These are phyloP conservation scores for Eremothecium cymbalariae DNA, from an alignment of 1,139 yeast genomes.

Conservation along the genomic window DNA sequence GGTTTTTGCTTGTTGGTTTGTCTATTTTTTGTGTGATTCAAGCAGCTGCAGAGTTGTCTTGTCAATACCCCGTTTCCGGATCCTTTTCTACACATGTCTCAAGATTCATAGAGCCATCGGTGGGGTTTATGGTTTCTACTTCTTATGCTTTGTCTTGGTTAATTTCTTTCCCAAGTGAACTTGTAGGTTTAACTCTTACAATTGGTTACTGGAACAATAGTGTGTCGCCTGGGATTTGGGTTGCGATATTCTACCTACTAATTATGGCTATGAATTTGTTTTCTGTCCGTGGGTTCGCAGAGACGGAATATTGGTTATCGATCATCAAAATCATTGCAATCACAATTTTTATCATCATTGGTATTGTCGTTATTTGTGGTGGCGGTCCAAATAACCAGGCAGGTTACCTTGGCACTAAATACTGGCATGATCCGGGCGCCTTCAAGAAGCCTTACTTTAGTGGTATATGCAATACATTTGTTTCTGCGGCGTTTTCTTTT, in stretches of 20 bases:
- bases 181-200: conserved; percentile 54
- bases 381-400: conserved; percentile 46
- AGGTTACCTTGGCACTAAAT: conserved; percentile 47
- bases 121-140: conserved; percentile 54
- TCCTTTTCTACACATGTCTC: conserved; percentile 58
- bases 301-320: conserved; percentile 54
- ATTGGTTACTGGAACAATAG: conserved; percentile 46
- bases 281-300: conserved; percentile 60
- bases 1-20: conserved; percentile 41
- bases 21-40: conserved; percentile 58
- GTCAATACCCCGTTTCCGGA: conserved; percentile 58
- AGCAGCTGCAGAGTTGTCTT: conserved; percentile 57
- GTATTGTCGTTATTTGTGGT: conserved; percentile 51
- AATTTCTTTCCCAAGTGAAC: conserved; percentile 49
- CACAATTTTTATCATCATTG: conserved; percentile 52
- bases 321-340: conserved; percentile 51
- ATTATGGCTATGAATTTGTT: conserved; percentile 44
- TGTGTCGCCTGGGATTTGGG: conserved; percentile 49
- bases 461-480: conserved; percentile 43
- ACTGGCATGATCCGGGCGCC: conserved; percentile 53
- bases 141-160: conserved; percentile 57
- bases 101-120: conserved; percentile 53
- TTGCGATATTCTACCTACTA: conserved; percentile 43
- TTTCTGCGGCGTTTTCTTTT: conserved; percentile 54
- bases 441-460: conserved; percentile 46